Base-by-base conservation (phyloP, 148 eudicot species). In the Nepenthes mirabilis region DNA sequence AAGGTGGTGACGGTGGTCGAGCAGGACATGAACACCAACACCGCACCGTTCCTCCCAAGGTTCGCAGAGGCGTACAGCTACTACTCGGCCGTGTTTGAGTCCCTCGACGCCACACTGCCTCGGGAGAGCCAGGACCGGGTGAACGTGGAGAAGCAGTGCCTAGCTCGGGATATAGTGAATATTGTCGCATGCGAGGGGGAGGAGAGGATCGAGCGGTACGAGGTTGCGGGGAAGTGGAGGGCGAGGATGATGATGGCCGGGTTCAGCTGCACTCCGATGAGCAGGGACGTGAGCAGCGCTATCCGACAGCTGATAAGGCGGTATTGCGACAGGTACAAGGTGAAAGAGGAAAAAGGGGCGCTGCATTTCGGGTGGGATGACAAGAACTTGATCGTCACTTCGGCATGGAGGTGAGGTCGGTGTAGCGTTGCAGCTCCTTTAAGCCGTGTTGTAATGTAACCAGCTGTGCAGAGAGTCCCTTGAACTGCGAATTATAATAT, bases 191-290 rank as follows among this genome's bases (percentile, higher is more conserved):
- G 97, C 65, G 97, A 91, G 62, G 97, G 95, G n/a, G 90, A 77
- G 62, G 97, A 91, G 64, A 79, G 97, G 66, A 83, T 87, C 2
- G 97, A 91, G 70, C 74, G 95, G 1, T 87, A 87, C 57, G 97
- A 91, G 72, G 95, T 91, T 43, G 81, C 90, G 0, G 97, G 97
- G 45, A 91, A 91, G 58, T 91, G 97, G 97, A 83, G 84, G 61
- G 93, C 93, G 0, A 79, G 97, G 81, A 87, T 91, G 95, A 71
- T 61, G 51, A 91, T 87, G 97, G 97, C 97, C 0, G 97, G 97
- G 56, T 91, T 91, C 60, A 64, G 34, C 2, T 23, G 84, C 1
- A 63, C 66, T 47, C 77, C 81, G 1, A 56, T 87, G 54, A 79
- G 79, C 47, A 55, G 37, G 47, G 72, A 68, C 14, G 84, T 76